Evolutionary conservation across 2,329 filamentous ascomycete genomes (phyloP), one percentile per base, ranked within the genome.

Genomic region (Cercospora sp.): DNA sequence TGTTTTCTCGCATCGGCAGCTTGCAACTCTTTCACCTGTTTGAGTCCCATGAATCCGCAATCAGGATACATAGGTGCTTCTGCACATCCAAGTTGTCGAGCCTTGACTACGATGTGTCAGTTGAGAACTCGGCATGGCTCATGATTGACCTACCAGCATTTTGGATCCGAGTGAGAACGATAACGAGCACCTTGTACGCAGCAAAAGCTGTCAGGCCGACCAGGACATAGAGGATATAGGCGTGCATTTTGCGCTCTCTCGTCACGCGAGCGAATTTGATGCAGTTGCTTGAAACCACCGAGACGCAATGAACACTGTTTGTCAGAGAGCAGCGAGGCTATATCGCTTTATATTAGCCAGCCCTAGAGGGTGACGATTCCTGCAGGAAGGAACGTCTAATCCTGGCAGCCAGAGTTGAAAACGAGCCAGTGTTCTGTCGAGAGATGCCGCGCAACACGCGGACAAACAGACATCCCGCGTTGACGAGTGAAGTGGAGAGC

Each of bases 21-120:
- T 67, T 72, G 64, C 59, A 77, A 69, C 30, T 73, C 57, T 64
- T 74, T 74, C 58, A 78, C 63, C 51, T 72, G 67, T 13, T 73
- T 73, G 62, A 76, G 62, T 5, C 77, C 77, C 10, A 78, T 61
- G 62, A 77, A 71, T 13, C 76, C 77, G 45, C 59, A 55, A 12
- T 72, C 63, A 1, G 73, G 73, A 59, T 70, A 72, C 18, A 51
- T 63, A 20, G 74, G 74, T 8, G 74, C 64, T 12, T 73, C 72
- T 66, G 72, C 65, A 63, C 75, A 77, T 16, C 70, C 71, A 7
- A 72, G 69, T 57, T 74, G 67, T 42, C 64, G 72, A 55, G 73
- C 71, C 66, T 67, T 72, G 12, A 68, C 73, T 75, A 61, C 55
- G 28, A 5, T 16, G 5, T 26, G 60, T 72, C 30, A 72, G 64